These are phyloP conservation scores for Puccinia novopanici DNA, from an alignment of 1,284 basidiomycete genomes.

Conservation along the genomic window DNA sequence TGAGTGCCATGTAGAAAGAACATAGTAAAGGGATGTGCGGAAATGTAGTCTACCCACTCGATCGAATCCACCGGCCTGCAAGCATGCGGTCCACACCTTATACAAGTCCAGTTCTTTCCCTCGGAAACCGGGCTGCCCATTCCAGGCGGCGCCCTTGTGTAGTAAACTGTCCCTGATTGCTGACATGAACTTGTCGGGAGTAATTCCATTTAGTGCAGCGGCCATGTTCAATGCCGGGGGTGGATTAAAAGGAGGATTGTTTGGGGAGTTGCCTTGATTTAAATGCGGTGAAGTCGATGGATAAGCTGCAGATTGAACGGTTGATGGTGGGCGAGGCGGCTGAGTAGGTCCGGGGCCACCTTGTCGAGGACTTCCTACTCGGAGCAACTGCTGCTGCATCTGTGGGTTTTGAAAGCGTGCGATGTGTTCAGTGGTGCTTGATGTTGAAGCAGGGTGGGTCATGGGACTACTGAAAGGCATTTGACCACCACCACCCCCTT, in stretches of 20 bases:
- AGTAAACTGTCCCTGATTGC: slow-evolving; percentile 14
- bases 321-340: slow-evolving; percentile 45
- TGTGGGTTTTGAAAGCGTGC: slow-evolving; percentile 40
- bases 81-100: slow-evolving; percentile 33
- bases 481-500: slow-evolving; percentile 4
- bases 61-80: slow-evolving; percentile 35
- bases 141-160: slow-evolving; percentile 34
- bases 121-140: slow-evolving; percentile 32
- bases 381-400: slow-evolving; percentile 21
- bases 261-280: slow-evolving; percentile 25
- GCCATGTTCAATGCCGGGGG: neutral
- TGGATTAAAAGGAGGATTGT: neutral
- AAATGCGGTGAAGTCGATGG: slow-evolving; percentile 17
- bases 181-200: slow-evolving; percentile 24
- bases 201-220: slow-evolving; percentile 13
- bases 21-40: neutral
- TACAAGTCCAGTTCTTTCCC: slow-evolving; percentile 47
- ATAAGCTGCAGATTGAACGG: slow-evolving; percentile 23
- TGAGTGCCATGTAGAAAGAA: neutral
- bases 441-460: slow-evolving; percentile 15
- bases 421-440: slow-evolving; percentile 12
- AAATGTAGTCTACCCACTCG: slow-evolving; percentile 33
- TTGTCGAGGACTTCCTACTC: slow-evolving; percentile 39
- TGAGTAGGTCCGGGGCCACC: slow-evolving; percentile 23
- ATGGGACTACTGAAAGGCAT: slow-evolving; percentile 47